Base-by-base conservation (phyloP, 2,329 filamentous ascomycete genomes). In the Fusarium sp. region DNA sequence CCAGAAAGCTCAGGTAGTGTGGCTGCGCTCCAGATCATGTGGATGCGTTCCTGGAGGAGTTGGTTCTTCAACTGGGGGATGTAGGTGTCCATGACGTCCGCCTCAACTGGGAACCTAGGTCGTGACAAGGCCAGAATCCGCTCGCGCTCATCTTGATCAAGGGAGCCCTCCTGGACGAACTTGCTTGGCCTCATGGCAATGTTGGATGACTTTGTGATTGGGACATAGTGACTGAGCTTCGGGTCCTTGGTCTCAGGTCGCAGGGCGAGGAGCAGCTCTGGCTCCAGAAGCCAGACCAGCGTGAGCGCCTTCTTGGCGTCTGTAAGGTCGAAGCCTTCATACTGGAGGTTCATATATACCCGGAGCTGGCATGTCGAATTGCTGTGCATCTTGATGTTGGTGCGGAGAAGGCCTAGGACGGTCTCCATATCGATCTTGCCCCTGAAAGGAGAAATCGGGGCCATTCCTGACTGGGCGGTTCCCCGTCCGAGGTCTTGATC, bases 351-450 rank as follows among this genome's bases (percentile, higher is more conserved):
- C 48, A 74, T 67, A 27, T 54, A 64, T 22, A 71, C 37, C 16
- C 67, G 67, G 8, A 74, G 45, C 24, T 71, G 69, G 62, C 77
- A 80, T 3, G 76, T 74, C 18, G 77, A 78, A 71, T 80, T 80
- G 64, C 68, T 57, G 64, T 79, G 75, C 13, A 79, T 72, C 29
- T 65, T 65, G 39, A 78, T 22, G 6, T 58, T 52, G 5, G 41
- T 37, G 13, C 73, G 77, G 9, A 80, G 65, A 24, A 50, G 14
- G 35, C 65, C 33, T 2, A 64, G 52, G 9, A 67, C 31, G 8
- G 20, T 65, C 10, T 72, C 71, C 27, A 75, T 62, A 24, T 74
- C 66, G 5, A 72, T 57, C 6, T 48, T 52, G 11, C 65, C 37
- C 27, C 37, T 57, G 31, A 52, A 18, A 1, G 48, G 33, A 27